These are phyloP conservation scores for Camellia lanceoleosa DNA, from an alignment of 148 eudicot genomes.

Conservation along the genomic window DNA sequence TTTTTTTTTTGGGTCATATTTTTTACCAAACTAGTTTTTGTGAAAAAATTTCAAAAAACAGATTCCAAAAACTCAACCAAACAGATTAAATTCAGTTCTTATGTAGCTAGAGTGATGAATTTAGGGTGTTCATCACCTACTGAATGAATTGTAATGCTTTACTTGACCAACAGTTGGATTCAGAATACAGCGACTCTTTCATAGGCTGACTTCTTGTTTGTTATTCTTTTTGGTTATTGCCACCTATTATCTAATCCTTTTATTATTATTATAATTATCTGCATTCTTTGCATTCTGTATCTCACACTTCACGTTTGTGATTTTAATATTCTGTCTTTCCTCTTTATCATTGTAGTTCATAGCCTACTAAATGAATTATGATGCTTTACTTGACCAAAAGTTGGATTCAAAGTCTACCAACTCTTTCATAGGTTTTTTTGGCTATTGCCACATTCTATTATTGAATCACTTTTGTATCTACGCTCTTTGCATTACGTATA, in stretches of 20 bases:
- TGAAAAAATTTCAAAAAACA: too few species aligned
- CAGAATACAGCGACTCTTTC: neutral
- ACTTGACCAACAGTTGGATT: neutral
- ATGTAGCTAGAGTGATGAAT: neutral
- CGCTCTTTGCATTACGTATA: too few species aligned
- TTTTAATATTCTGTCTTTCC: neutral
- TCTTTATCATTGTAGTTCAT: neutral
- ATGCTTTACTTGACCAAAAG: slow-evolving; percentile 4
- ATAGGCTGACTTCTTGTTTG: neutral
- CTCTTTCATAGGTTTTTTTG: neutral
- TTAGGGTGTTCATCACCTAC: neutral
- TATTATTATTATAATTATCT: neutral
- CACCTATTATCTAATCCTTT: too few species aligned
- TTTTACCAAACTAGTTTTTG: too few species aligned
- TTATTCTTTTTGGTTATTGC: neutral
- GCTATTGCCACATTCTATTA: neutral
- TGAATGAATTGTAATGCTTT: neutral
- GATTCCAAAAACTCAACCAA: too few species aligned
- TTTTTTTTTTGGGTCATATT: too few species aligned
- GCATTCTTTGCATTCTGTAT: neutral
- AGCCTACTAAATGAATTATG: neutral
- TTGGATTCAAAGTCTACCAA: neutral
- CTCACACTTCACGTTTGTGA: neutral
- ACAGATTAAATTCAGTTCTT: neutral
- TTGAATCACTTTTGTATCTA: too few species aligned